Conservation (phyloP, 1,139 yeast species). For the Taphrina wiesneri region DNA sequence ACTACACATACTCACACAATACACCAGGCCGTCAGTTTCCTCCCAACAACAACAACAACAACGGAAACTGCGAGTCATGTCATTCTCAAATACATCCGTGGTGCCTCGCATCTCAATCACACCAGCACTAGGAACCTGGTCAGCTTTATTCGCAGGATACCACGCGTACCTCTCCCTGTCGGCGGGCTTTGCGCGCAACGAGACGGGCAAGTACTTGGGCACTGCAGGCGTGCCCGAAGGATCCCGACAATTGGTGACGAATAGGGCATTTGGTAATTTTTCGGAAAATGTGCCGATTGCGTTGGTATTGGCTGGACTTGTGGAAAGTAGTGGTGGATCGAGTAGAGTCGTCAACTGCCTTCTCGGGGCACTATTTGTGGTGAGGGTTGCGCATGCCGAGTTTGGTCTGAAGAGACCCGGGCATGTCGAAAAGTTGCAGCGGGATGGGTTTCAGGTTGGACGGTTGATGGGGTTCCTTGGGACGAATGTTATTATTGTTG, state of each 20-base stretch:
- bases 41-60: background rate
- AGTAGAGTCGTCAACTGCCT: background rate
- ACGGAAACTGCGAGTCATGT: background rate
- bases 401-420: slow-evolving; percentile 10
- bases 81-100: slow-evolving; percentile 8
- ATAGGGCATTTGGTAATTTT: slow-evolving; percentile 16
- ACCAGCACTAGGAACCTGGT: slow-evolving; percentile 6
- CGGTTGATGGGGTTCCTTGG: slow-evolving; percentile 17
- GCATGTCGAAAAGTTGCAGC: slow-evolving; percentile 6
- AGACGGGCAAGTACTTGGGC: slow-evolving; percentile 10
- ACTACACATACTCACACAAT: too few species aligned
- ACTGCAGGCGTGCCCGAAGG: slow-evolving; percentile 11
- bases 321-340: background rate
- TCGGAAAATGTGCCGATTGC: slow-evolving; percentile 17
- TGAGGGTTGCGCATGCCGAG: slow-evolving; percentile 16
- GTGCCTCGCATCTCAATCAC: slow-evolving; percentile 3
- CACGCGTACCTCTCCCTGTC: slow-evolving; percentile 18
- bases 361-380: background rate
- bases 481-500: slow-evolving; percentile 6
- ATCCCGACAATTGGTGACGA: background rate
- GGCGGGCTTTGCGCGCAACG: background rate
- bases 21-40: too few species aligned
- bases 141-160: slow-evolving; percentile 20
- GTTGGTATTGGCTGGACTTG: background rate
- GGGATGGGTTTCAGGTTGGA: slow-evolving; percentile 12